Conservation (phyloP, 225 moss, liverwort and hornwort genomes). For the Sphagnum contortum region DNA sequence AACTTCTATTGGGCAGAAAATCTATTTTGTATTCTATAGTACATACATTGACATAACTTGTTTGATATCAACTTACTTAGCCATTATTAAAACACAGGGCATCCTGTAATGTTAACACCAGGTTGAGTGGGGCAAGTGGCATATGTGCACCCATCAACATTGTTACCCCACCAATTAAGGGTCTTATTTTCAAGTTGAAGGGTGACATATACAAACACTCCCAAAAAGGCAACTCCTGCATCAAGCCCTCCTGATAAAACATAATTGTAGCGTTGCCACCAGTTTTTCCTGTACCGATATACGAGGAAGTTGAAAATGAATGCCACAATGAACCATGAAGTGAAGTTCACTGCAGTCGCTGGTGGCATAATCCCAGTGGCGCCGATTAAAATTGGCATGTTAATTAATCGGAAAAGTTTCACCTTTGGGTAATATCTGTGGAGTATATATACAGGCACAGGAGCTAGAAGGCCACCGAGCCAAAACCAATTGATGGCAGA, state of each 20-base stretch:
- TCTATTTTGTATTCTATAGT: too few species aligned
- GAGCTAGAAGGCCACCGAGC: slow-evolving; percentile 46
- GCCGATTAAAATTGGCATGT: slow-evolving; percentile 50
- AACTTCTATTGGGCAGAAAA: too few species aligned
- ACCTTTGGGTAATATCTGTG: slow-evolving; percentile 39
- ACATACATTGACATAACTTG: too few species aligned
- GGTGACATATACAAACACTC: slow-evolving; percentile 50
- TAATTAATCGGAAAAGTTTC: slow-evolving; percentile 50
- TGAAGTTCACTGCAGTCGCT: slow-evolving; percentile 49
- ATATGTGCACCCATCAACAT: slow-evolving; percentile 43
- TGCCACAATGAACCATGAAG: slow-evolving; percentile 50
- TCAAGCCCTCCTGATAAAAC: slow-evolving; percentile 70
- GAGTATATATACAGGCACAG: slow-evolving; percentile 57
- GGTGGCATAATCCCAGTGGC: slow-evolving; percentile 54
- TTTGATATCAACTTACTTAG: too few species aligned
- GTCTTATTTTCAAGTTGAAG: slow-evolving; percentile 38
- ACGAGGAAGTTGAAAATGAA: slow-evolving; percentile 58
- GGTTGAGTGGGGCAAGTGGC: slow-evolving; percentile 65
- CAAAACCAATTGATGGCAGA: slow-evolving; percentile 65
- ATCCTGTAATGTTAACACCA: slow-evolving; percentile 31
- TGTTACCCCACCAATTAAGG: slow-evolving; percentile 69
- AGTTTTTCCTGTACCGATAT: slow-evolving; percentile 45
- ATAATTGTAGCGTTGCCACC: slow-evolving; percentile 91
- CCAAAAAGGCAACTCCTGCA: slow-evolving; percentile 76
- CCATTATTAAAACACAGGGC: slow-evolving; percentile 46